Conservation (phyloP, 2,329 filamentous ascomycete species). For the Botryosphaeria agaves region DNA sequence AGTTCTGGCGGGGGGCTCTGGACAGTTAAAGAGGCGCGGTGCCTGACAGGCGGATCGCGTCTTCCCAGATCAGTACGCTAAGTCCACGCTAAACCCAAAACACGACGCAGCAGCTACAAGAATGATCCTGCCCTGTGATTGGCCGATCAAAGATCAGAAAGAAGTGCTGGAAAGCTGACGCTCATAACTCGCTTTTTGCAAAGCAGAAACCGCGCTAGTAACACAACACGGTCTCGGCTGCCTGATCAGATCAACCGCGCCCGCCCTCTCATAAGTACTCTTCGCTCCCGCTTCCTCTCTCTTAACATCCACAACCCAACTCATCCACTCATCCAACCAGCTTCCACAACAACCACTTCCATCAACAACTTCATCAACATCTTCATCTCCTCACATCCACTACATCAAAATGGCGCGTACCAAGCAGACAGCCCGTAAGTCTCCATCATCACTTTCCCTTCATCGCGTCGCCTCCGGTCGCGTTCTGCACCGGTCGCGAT, state of each 20-base stretch:
- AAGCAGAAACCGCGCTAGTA: conserved; percentile 5
- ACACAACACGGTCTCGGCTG: too few species aligned
- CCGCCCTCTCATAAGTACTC: conserved; percentile 7
- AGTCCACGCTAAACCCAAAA: too few species aligned
- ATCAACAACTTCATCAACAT: conserved; percentile 10
- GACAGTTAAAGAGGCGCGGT: too few species aligned
- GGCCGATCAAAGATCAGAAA: not conserved
- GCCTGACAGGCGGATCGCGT: too few species aligned
- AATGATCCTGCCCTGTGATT: conserved; percentile 2
- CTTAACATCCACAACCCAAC: conserved; percentile 11
- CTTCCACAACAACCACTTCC: conserved; percentile 9
- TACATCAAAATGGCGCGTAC: conserved; percentile 30
- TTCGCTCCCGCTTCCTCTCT: conserved; percentile 7
- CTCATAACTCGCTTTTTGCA: too few species aligned
- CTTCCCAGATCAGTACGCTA: too few species aligned
- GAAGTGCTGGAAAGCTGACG: too few species aligned
- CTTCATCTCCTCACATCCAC: conserved; percentile 6
- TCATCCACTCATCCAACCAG: conserved; percentile 10
- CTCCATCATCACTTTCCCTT: conserved; percentile 7
- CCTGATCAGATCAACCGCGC: conserved; percentile 2
- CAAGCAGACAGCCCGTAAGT: conserved; percentile 38
- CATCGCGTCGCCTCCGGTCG: conserved; percentile 8
- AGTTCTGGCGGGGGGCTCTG: too few species aligned
- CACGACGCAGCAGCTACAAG: conserved; percentile 1
- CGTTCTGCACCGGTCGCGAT: conserved; percentile 1